Evolutionary conservation across 2,329 filamentous ascomycete species (phyloP), one percentile per base, ranked within the genome.

Genomic region (Ascocoryne sarcoides): DNA sequence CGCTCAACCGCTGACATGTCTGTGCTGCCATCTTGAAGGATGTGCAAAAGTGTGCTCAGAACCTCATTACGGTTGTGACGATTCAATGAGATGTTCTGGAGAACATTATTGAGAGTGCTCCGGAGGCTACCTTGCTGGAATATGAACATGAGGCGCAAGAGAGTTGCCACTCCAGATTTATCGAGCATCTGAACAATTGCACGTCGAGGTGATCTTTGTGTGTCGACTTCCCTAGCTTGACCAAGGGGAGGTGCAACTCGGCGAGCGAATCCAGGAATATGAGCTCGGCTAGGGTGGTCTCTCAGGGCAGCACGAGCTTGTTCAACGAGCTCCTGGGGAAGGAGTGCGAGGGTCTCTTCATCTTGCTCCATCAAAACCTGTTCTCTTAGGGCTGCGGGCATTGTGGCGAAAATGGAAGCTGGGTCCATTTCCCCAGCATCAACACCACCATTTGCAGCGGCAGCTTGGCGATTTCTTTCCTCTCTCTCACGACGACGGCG

Each of bases 131-230:
- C 86, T 49, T 90, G 85, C 50, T 95, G 86, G 35, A 86, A 84
- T 54, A 96, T 88, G 61, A 98, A 98, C 90, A 98, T 95, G 8
- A 98, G 74, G n/a, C 93, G 85, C 32, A 98, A 72, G 23, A 98
- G 69, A n/a, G 92, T 96, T 18, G 93, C 92, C 50, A 98, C 82
- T 18, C 93, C 92, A 34, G 89, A 76, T 64, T 95, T 95, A 62
- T 98, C 92, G 20, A 98, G 76, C 83, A 98, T 95, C 60, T 98
- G 92, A 17, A 95, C 84, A 43, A 93, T 84, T 16, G 86, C 81
- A 46, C 84, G 83, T 42, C 85, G 79, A 54, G 84, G 82, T 28
- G 71, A 65, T 65, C 88, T 90, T 36, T 56, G 48, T 21, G 36
- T 37, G 18, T 49, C 56, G 42, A 46, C 57, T 43, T 52, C 65